Evolutionary conservation across 83 land plant species (phyloP), one percentile per base, ranked within the genome.

Genomic region (Diphasiastrum complanatum): DNA sequence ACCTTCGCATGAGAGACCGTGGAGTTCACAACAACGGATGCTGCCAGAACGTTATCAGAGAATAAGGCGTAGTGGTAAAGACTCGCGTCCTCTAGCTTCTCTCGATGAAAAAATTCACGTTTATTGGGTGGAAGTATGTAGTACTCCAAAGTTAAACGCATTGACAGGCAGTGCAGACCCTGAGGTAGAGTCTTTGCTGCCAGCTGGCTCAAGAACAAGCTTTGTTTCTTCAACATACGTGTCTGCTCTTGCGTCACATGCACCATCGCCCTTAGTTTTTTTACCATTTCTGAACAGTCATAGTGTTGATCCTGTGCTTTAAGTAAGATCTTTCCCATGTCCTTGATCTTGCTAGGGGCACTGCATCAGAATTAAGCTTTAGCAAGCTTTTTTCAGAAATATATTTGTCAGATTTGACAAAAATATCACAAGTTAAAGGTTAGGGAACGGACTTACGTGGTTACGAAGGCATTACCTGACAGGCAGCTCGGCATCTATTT

Each of bases 1-100:
- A 41, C 45, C 45, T 41, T 41, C n/a, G 45, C 45, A 41, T 41
- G 45, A 41, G 45, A 41, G 45, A 41, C 18, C 18, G 45, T 41
- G 45, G 45, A 41, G n/a, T 41, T 41, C 45, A 41, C 45, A 14
- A 41, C 45, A 0, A 41, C 45, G 12, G 45, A 41, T 41, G 45
- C 45, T 14, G 45, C 45, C 18, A 41, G n/a, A 18, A 41, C 18
- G n/a, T 41, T 41, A 18, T 41, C 45, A 0, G 45, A 41, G n/a
- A 41, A n/a, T n/a, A n/a, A n/a, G n/a, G n/a, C n/a, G n/a, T n/a
- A n/a, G n/a, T n/a, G n/a, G n/a, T n/a, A n/a, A 41, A 41, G n/a
- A 18, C 18, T 41, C 18, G 45, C n/a, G 1, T 41, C 18, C 45
- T 41, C 45, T 18, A 41, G n/a, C 45, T 18, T 41, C 18, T 41